A percentile compares a stretch with the other conserved stretches of the same genome.
Conservation (phyloP, 768 basidiomycete species). For the Hydnomerulius pinastri region DNA sequence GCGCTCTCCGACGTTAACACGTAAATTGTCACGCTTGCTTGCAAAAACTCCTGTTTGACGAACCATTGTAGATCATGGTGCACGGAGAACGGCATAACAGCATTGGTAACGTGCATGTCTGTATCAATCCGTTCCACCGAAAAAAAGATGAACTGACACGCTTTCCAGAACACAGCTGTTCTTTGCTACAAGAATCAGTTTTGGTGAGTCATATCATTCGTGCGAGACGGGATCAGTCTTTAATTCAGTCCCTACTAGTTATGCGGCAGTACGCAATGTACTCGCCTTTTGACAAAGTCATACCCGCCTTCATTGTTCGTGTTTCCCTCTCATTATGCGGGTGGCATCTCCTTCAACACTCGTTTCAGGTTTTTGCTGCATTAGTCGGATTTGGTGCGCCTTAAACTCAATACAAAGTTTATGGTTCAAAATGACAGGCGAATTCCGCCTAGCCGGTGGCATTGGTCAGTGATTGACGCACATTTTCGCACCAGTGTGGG, state of each 20-base stretch:
- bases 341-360: neutral
- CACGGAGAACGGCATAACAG: neutral
- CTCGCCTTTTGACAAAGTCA: neutral
- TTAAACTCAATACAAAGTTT: too few species aligned
- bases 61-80: too few species aligned
- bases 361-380: slow-evolving; percentile 2
- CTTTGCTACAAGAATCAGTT: slow-evolving; percentile 5
- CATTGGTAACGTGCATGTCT: slow-evolving; percentile 2
- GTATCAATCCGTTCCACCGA: neutral
- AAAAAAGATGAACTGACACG: too few species aligned
- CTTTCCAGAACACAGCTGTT: slow-evolving; percentile 1
- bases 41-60: too few species aligned
- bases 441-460: too few species aligned
- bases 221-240: too few species aligned
- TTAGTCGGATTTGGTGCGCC: neutral
- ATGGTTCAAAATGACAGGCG: too few species aligned
- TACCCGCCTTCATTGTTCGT: slow-evolving; percentile 5
- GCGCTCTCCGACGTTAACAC: too few species aligned
- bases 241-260: too few species aligned
- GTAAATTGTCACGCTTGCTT: too few species aligned
- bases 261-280: slow-evolving; percentile 3
- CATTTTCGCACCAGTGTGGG: neutral
- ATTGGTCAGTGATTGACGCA: slow-evolving; percentile 2
- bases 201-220: neutral
- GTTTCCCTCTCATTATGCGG: too few species aligned